Conservation (phyloP, 1,139 yeast genomes). For the Zygosaccharomyces sapae region DNA sequence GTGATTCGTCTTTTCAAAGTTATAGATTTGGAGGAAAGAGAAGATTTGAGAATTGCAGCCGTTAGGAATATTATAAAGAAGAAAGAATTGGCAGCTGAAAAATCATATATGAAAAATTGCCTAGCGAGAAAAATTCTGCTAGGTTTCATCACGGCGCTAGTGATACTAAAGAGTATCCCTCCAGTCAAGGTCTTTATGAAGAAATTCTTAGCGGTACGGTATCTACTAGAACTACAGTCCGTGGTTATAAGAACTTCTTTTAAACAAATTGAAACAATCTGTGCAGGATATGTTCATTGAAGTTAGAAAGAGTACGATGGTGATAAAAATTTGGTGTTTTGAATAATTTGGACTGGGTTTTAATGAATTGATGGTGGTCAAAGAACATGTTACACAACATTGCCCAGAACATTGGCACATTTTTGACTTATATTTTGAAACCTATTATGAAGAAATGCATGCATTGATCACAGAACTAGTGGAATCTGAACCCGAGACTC, state of each 20-base stretch:
- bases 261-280: slow-evolving; percentile 55
- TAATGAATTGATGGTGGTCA: slow-evolving; percentile 67
- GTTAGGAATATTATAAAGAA: slow-evolving; percentile 44
- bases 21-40: slow-evolving; percentile 73
- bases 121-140: slow-evolving; percentile 20
- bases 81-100: slow-evolving; percentile 35
- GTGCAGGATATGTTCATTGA: slow-evolving; percentile 64
- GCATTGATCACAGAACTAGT: slow-evolving; percentile 58
- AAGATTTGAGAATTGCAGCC: slow-evolving; percentile 63
- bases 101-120: slow-evolving; percentile 29
- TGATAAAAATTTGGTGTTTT: slow-evolving; percentile 51
- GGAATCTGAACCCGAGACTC: slow-evolving; percentile 69
- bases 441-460: slow-evolving; percentile 68
- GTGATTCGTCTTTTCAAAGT: slow-evolving; percentile 71
- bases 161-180: slow-evolving; percentile 26
- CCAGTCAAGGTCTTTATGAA: slow-evolving; percentile 32
- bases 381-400: slow-evolving; percentile 52
- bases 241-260: slow-evolving; percentile 65
- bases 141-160: slow-evolving; percentile 12
- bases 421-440: slow-evolving; percentile 55
- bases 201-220: slow-evolving; percentile 40
- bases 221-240: slow-evolving; percentile 43
- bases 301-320: slow-evolving; percentile 57
- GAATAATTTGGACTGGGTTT: slow-evolving; percentile 76
- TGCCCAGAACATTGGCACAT: slow-evolving; percentile 74